Conservation (phyloP, 192 early-diverging fungal species). For the Backusella liffmaniae region DNA sequence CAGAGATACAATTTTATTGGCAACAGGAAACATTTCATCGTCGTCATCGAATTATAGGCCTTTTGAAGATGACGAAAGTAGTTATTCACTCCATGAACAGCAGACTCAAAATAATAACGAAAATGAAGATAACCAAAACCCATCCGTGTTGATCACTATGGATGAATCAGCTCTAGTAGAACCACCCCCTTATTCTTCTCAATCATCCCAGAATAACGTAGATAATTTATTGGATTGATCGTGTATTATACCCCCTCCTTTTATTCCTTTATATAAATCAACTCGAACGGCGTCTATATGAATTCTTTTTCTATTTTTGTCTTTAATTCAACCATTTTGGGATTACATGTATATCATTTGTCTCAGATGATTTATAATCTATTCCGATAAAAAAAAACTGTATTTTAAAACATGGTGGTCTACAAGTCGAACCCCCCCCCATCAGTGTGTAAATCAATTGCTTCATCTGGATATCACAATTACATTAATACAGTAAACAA, state of each 20-base stretch:
- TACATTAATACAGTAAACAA: background rate
- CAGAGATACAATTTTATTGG: slow-evolving; percentile 65
- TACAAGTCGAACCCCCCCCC: background rate
- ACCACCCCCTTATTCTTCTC: background rate
- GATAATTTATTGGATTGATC: slow-evolving; percentile 6
- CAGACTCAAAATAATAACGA: background rate
- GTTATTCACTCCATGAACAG: background rate
- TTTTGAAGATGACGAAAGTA: background rate
- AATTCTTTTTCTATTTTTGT: background rate
- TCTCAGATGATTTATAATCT: background rate
- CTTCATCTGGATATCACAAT: background rate
- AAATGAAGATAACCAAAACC: background rate
- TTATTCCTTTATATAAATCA: background rate
- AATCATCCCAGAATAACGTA: background rate
- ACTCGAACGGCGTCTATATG: background rate
- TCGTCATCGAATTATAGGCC: background rate
- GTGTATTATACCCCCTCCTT: background rate
- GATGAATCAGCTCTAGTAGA: background rate
- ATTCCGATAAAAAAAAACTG: background rate
- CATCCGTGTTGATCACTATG: slow-evolving; percentile 6
- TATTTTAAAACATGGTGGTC: background rate
- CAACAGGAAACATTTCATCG: slow-evolving; percentile 10
- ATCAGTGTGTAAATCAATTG: background rate
- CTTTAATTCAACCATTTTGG: background rate
- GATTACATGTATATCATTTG: background rate